Evolutionary conservation across 192 early-diverging fungal genomes (phyloP), one percentile per base, ranked within the genome.

Genomic region (Dissophora ornata): DNA sequence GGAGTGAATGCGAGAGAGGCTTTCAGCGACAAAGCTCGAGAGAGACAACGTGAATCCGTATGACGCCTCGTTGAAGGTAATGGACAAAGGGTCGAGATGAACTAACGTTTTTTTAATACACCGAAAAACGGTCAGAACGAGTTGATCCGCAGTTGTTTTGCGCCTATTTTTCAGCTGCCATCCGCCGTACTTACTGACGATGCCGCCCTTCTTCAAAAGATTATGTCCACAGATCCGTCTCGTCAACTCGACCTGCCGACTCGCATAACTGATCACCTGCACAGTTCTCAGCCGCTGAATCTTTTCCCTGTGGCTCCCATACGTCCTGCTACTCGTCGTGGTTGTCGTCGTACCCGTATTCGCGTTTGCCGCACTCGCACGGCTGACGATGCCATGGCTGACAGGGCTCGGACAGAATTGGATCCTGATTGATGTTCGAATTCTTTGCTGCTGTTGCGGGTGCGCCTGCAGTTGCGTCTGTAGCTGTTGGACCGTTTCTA

Each of bases 11-110:
- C 51, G 26, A 38, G 15, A 52, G 9, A 62, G 41, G 13, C 33
- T 21, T 1, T 50, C 51, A 0, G 33, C 25, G 9, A 40, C 4
- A 21, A 61, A 62, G 24, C 58, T 77, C 2, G 73, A 50, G 10
- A 77, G 51, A 6, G 64, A 77, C 4, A 77, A 26, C 9, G 64
- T 62, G 40, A 77, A 77, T 1, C 73, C 73, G 22, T 77, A 77
- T 16, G 63, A 61, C 18, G 73, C 73, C 6, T 62, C 64, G n/a
- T 77, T 77, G 47, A 53, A 77, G 36, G 33, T 77, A 21, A 77
- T 67, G 18, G 48, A 28, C 1, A 11, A 34, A 1, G 73, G 73
- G 13, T 77, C 73, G 7, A 77, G 42, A 44, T 77, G 73, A 16
- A 77, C 73, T 77, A 49, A 13, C 13, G n/a, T n/a, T n/a, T n/a